These are phyloP conservation scores for Bryoglossum gracile DNA, from an alignment of 495 filamentous ascomycete genomes.

Conservation along the genomic window DNA sequence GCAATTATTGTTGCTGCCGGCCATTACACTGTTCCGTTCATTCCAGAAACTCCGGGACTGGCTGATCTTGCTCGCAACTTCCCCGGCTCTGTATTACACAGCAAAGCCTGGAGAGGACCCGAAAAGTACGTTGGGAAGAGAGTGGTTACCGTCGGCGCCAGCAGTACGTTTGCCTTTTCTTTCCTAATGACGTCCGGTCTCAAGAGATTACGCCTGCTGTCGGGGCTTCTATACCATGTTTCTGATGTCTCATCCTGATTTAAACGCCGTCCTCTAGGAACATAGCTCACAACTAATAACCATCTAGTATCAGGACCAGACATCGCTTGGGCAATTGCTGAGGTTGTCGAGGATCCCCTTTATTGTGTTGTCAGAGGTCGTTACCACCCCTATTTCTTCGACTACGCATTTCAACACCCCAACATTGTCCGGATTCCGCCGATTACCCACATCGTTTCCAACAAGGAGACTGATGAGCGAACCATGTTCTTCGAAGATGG, in stretches of 20 bases:
- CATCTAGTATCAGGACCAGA: conserved; percentile 81
- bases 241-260: no score
- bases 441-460: conserved; percentile 31
- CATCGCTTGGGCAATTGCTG: conserved; percentile 43
- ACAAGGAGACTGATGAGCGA: conserved; percentile 27
- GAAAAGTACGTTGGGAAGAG: conserved; percentile 44
- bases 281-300: no score
- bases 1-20: conserved; percentile 77
- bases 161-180: no score
- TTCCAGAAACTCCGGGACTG: conserved; percentile 57
- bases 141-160: conserved; percentile 64
- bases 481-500: conserved; percentile 44
- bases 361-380: conserved; percentile 33
- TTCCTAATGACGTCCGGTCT: no score
- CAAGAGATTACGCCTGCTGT: no score
- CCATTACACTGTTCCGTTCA: conserved; percentile 65
- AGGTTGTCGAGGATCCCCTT: conserved; percentile 26
- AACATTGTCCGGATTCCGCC: conserved; percentile 32
- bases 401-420: conserved; percentile 44
- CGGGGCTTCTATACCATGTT: no score
- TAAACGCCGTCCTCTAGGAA: no score
- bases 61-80: conserved; percentile 47
- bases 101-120: conserved; percentile 65
- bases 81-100: conserved; percentile 64
- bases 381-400: conserved; percentile 32